A percentile compares a stretch with the other conserved stretches of the same genome.
These are phyloP conservation scores for Postia placenta DNA, from an alignment of 768 basidiomycete genomes.

Conservation along the genomic window DNA sequence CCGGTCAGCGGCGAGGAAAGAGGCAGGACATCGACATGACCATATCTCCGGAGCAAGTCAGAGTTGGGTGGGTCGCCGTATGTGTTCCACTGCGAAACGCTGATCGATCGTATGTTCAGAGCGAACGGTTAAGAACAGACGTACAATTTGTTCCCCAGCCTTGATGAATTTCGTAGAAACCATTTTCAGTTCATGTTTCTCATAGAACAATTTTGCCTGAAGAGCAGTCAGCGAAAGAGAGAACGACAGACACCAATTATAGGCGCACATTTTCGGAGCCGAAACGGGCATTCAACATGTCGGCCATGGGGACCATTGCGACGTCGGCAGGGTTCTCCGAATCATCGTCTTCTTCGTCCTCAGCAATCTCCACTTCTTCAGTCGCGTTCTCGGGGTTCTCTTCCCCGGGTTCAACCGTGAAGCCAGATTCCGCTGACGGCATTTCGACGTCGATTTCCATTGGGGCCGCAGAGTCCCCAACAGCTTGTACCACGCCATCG, in stretches of 20 bases:
- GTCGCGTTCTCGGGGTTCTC: no score
- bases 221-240: background rate
- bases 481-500: slow-evolving; percentile 21
- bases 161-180: slow-evolving; percentile 68
- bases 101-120: background rate
- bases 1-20: slow-evolving; percentile 34
- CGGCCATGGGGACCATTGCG: slow-evolving; percentile 94
- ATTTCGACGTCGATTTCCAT: background rate
- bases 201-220: slow-evolving; percentile 84
- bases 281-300: slow-evolving; percentile 89
- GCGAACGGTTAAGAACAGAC: slow-evolving; percentile 16
- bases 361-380: slow-evolving; percentile 5
- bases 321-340: slow-evolving; percentile 56
- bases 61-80: slow-evolving; percentile 92
- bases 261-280: slow-evolving; percentile 72
- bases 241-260: background rate
- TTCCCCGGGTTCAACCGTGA: no score
- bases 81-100: slow-evolving; percentile 78
- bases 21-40: slow-evolving; percentile 78
- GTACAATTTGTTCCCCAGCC: slow-evolving; percentile 82
- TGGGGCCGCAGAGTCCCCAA: background rate
- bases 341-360: slow-evolving; percentile 38
- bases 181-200: slow-evolving; percentile 70
- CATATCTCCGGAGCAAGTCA: slow-evolving; percentile 90
- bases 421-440: no score